These are phyloP conservation scores for Salix koriyanagi DNA, from an alignment of 345 rosid species.

Conservation along the genomic window DNA sequence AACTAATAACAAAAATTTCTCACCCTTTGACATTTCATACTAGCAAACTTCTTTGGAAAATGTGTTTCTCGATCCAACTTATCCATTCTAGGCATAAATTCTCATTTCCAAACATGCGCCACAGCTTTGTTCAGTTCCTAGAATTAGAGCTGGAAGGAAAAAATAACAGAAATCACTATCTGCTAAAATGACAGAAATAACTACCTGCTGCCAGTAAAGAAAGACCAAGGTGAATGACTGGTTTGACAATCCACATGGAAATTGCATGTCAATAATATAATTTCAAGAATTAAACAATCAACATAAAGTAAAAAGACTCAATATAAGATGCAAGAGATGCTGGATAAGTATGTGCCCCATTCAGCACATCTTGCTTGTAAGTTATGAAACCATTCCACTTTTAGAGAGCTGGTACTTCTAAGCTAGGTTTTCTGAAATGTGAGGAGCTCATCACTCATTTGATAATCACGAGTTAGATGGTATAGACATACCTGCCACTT, in stretches of 20 bases:
- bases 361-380: background rate
- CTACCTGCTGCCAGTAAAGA: background rate
- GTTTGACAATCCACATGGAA: background rate
- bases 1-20: constrained; percentile 3
- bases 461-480: background rate
- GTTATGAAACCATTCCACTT: background rate
- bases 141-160: background rate
- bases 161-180: background rate
- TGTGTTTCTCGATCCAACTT: constrained; percentile 31
- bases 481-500: background rate
- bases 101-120: constrained; percentile 1
- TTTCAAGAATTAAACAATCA: background rate
- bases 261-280: background rate
- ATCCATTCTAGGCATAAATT: constrained; percentile 24
- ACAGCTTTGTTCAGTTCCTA: constrained; percentile 4
- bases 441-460: background rate
- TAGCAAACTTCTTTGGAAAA: constrained; percentile 26
- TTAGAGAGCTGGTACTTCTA: background rate
- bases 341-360: background rate
- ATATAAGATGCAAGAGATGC: background rate
- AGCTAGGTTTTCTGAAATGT: background rate
- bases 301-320: background rate
- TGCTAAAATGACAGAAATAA: background rate
- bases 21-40: constrained; percentile 40
- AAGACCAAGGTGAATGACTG: background rate